These are phyloP conservation scores for Xylariaceae sp. DNA, from an alignment of 2,329 filamentous ascomycete genomes.

Conservation along the genomic window DNA sequence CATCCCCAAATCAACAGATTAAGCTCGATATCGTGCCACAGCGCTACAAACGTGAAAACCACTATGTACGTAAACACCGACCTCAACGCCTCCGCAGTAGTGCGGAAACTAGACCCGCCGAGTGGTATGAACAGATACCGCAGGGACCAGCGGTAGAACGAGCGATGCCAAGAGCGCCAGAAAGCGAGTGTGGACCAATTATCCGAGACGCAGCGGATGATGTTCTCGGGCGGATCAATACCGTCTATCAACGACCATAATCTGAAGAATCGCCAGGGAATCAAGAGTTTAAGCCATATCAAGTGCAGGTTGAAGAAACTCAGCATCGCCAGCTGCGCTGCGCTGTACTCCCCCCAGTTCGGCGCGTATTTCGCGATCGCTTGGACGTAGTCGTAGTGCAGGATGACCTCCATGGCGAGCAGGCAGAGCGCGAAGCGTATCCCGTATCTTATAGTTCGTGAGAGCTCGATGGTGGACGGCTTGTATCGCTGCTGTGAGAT, in stretches of 20 bases:
- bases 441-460: conserved; percentile 74
- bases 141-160: conserved; percentile 90
- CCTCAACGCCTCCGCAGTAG: conserved; percentile 44
- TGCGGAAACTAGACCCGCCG: conserved; percentile 61
- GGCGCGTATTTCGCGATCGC: conserved; percentile 82
- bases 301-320: conserved; percentile 95
- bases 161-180: conserved; percentile 95
- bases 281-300: conserved; percentile 94
- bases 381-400: conserved; percentile 90
- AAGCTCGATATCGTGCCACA: conserved; percentile 97
- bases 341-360: conserved; percentile 77
- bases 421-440: conserved; percentile 77
- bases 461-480: conserved; percentile 63
- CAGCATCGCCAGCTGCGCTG: conserved; percentile 82
- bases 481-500: conserved; percentile 78
- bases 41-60: conserved; percentile 93
- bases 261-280: conserved; percentile 97
- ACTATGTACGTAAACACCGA: conserved; percentile 72
- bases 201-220: conserved; percentile 93
- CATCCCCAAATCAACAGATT: conserved; percentile 92
- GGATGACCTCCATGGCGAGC: conserved; percentile 83
- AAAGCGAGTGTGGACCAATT: conserved; percentile 90
- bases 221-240: conserved; percentile 95
- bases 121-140: conserved; percentile 92
- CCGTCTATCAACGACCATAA: conserved; percentile 91